phyloP scores from a whole-genome alignment of 2,329 filamentous ascomycete genomes.

The Tolypocladium ophioglossoides region DNA sequence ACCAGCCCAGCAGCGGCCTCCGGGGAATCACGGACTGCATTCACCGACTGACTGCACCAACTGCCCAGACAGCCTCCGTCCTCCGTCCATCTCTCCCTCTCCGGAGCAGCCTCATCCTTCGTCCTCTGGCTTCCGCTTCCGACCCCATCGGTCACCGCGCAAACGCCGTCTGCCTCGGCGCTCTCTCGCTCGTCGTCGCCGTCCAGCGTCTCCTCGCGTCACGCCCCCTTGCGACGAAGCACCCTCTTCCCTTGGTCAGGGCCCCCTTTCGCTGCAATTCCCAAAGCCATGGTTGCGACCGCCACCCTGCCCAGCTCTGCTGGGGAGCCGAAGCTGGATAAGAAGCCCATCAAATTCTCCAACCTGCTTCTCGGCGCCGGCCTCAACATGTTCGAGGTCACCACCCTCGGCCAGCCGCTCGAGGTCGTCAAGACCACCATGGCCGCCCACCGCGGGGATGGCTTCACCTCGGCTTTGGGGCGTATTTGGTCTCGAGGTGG shows the following conservation, averaged over 20 bases:
- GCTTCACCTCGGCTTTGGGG: slow-evolving; percentile 68
- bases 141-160: background rate
- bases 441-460: slow-evolving; percentile 89
- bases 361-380: slow-evolving; percentile 91
- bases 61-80: slow-evolving; percentile 3
- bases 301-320: slow-evolving; percentile 41
- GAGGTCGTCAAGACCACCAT: slow-evolving; percentile 99
- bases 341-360: slow-evolving; percentile 99
- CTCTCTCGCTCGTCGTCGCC: background rate
- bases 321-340: slow-evolving; percentile 58
- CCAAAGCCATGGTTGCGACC: slow-evolving; percentile 52
- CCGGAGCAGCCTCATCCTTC: slow-evolving; percentile 7
- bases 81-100: slow-evolving; percentile 4
- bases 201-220: slow-evolving; percentile 14
- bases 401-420: slow-evolving; percentile 63
- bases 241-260: slow-evolving; percentile 97
- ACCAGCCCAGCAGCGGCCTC: background rate
- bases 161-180: slow-evolving; percentile 1
- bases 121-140: background rate
- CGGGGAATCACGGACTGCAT: slow-evolving; percentile 1
- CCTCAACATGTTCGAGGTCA: slow-evolving; percentile 90
- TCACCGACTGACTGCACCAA: background rate
- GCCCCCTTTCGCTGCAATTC: slow-evolving; percentile 48
- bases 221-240: slow-evolving; percentile 61
- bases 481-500: slow-evolving; percentile 93